Conservation (phyloP, 2,329 filamentous ascomycete species). For the Coniochaeta sp. region DNA sequence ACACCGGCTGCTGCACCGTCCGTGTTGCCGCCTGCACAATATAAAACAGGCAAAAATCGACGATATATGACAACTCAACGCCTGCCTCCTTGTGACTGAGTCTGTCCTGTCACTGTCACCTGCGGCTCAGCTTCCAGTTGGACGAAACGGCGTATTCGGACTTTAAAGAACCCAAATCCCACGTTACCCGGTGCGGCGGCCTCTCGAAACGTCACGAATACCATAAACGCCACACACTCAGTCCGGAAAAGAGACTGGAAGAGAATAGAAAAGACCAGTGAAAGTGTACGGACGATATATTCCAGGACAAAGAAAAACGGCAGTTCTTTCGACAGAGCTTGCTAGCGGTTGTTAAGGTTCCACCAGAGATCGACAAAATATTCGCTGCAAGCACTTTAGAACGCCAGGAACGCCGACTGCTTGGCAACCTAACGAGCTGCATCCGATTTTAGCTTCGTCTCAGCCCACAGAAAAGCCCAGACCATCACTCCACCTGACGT, state of each 20-base stretch:
- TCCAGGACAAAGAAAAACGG: background rate
- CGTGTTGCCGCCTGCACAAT: too few relatives aligned
- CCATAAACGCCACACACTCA: too few relatives aligned
- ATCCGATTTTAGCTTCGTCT: conserved; percentile 1
- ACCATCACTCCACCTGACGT: background rate
- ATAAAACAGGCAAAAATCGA: too few relatives aligned
- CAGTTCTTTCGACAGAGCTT: background rate
- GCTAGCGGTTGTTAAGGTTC: background rate
- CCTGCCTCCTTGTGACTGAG: too few relatives aligned
- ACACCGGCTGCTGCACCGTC: too few relatives aligned
- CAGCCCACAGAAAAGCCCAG: background rate
- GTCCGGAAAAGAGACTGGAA: too few relatives aligned
- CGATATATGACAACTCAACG: too few relatives aligned
- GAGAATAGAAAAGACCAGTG: too few relatives aligned
- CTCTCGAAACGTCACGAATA: too few relatives aligned
- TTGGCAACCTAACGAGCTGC: background rate
- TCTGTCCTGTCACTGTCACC: too few relatives aligned
- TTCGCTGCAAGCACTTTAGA: background rate
- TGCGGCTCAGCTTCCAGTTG: background rate
- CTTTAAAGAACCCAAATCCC: too few relatives aligned
- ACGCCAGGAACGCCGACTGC: background rate
- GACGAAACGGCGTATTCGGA: background rate
- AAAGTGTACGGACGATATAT: background rate
- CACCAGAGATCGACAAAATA: background rate
- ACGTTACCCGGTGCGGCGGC: too few relatives aligned